Base-by-base conservation (phyloP, 139 green algal species). In the Coelastrella sp. region DNA sequence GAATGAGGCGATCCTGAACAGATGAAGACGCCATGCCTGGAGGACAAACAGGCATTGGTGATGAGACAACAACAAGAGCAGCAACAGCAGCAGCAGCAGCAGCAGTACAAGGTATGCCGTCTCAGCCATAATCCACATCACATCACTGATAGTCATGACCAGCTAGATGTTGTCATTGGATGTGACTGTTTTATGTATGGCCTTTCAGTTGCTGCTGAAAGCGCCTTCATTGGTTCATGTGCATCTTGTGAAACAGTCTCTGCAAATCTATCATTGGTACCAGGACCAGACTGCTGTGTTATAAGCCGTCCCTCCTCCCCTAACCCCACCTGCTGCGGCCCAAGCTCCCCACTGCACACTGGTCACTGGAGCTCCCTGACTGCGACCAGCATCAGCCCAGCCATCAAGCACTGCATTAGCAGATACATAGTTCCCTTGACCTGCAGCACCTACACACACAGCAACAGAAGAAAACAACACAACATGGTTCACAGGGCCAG, bases 401-500 rank as follows among this genome's bases (percentile, higher is more conserved):
- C 79, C 87, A 62, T 97, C 93, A 48, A 98, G 88, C 3, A 82
- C 85, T 4, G 93, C 82, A 71, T 98, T 98, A 41, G 95, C 95
- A 3, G 91, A 89, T 43, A 92, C 90, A 78, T 98, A 98, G 88
- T 95, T 97, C 66, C 88, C 90, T 81, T 98, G 95, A 4, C 95
- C 95, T 17, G 94, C 87, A 0, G 95, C 94, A 1, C 95, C 95
- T 13, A 98, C 76, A 32, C 97, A 86, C 2, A 91, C 81, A 0
- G 95, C 94, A 8, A 97, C 91, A 0, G 93, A 97, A 11, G 93
- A 97, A 88, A 98, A 98, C 37, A 98, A 87, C 76, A 97, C 86
- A 51, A 75, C 17, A 35, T 67, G 35, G 59, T 74, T 35, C 57
- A 91, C 41, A 27, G 90, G 87, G 32, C 38, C 32, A 21, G 23